Base-by-base conservation (phyloP, 2,329 filamentous ascomycete species). In the Neospermospora avenae region DNA sequence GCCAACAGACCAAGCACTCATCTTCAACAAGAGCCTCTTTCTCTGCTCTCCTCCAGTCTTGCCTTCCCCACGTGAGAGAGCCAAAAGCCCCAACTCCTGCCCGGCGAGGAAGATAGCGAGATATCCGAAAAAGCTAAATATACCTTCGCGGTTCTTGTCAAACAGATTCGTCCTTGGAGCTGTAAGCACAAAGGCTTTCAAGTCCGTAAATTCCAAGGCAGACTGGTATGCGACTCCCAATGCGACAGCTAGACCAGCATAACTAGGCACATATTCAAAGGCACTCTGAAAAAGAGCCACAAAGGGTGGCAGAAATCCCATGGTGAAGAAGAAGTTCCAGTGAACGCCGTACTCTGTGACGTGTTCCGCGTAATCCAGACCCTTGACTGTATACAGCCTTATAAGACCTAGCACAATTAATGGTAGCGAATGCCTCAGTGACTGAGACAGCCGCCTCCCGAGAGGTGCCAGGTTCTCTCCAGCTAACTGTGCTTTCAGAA, bases 321-420 rank as follows among this genome's bases (percentile, higher is more conserved):
- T 80, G 0, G 95, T 99, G 76, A 98, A 98, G 81, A 99, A 99
- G 75, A 99, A 99, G 75, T 99, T 99, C 95, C 95, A 99, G 75
- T 99, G 95, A 10, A 99, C 91, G 45, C 95, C 95, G 72, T 99
- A 99, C 73, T 99, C 95, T 14, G 91, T 92, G 60, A 97, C 91
- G 77, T 99, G 95, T 74, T 99, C 95, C 3, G 93, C 93, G 72
- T 99, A 99, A 72, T 98, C 92, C 31, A 97, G 79, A 6, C 91
- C 90, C 76, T 99, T 99, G 71, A 98, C 93, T 68, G 87, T 96
- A 66, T 91, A 85, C 24, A 98, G 81, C 24, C 95, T 86, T 58
- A 96, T 79, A 24, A 95, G 72, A 14, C 95, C 95, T 4, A 99
- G 80, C 1, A 88, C 78, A 20, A 97, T 77, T 4, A 99, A 80